Evolutionary conservation across 2,329 filamentous ascomycete species (phyloP).

Genomic region (Fusarium coicis): DNA sequence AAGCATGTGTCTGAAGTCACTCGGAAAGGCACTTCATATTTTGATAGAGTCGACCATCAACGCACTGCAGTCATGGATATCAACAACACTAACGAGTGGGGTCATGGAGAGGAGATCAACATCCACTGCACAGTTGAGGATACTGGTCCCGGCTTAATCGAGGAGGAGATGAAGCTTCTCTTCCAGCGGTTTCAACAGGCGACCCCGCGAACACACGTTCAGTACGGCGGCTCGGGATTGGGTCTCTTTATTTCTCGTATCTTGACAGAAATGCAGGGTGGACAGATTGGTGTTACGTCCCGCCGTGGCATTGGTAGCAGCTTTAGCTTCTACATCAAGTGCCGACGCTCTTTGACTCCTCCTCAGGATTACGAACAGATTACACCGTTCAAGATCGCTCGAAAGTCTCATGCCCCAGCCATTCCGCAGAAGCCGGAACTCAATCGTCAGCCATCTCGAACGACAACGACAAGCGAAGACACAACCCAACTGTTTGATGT

Average conservation of each 20-base stretch:
- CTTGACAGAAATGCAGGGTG: conserved; percentile 80
- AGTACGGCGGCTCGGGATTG: conserved; percentile 76
- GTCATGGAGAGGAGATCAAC: conserved; percentile 75
- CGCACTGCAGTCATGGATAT: conserved; percentile 53
- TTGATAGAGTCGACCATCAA: conserved; percentile 57
- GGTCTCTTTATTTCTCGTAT: conserved; percentile 82
- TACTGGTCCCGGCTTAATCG: conserved; percentile 73
- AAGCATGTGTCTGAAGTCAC: conserved; percentile 58
- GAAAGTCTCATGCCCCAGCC: conserved; percentile 42
- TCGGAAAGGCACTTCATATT: conserved; percentile 57
- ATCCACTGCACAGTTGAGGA: conserved; percentile 78
- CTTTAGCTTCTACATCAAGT: conserved; percentile 81
- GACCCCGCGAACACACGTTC: conserved; percentile 74
- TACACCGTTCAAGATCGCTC: conserved; percentile 50
- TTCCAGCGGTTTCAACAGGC: conserved; percentile 78
- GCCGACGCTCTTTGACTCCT: conserved; percentile 63
- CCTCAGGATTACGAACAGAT: conserved; percentile 52
- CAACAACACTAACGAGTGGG: conserved; percentile 73
- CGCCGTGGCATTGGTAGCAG: conserved; percentile 75
- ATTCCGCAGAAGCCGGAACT: conserved; percentile 32
- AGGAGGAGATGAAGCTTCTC: conserved; percentile 72
- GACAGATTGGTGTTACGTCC: conserved; percentile 79
- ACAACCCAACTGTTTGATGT: conserved; percentile 59
- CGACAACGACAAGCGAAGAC: conserved; percentile 19
- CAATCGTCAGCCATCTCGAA: conserved; percentile 25